Evolutionary conservation across 306 rosid genomes (phyloP).

Genomic region (Quercus aquifolioides): DNA sequence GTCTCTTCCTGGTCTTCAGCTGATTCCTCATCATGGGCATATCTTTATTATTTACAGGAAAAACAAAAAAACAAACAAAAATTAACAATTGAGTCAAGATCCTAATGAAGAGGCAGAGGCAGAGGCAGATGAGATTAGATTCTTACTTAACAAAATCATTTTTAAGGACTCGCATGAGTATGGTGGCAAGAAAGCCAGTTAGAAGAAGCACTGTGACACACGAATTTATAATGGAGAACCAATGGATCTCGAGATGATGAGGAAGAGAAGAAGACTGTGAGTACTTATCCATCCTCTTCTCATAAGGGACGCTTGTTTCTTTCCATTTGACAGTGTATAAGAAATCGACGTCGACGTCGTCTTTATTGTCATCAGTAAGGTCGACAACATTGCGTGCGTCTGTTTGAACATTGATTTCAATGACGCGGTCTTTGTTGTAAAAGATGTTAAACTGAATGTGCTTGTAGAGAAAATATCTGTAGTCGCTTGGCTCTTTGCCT

Average conservation of each 20-base stretch:
- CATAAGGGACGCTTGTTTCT: constrained; percentile 67
- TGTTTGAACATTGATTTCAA: constrained; percentile 61
- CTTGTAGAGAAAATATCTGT: constrained; percentile 62
- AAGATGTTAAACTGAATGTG: constrained; percentile 72
- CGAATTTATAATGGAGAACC: constrained; percentile 89
- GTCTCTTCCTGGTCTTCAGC: constrained; percentile 56
- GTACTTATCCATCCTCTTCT: constrained; percentile 85
- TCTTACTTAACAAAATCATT: constrained; percentile 93
- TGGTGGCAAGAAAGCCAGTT: constrained; percentile 81
- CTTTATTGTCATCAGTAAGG: constrained; percentile 54
- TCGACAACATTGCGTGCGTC: constrained; percentile 58
- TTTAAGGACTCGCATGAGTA: constrained; percentile 84
- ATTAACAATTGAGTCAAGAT: neutral
- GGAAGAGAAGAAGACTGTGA: constrained; percentile 66
- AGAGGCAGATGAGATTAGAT: neutral
- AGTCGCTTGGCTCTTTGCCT: constrained; percentile 71
- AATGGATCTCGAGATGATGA: constrained; percentile 86
- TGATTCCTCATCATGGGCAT: constrained; percentile 54
- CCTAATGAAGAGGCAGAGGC: neutral
- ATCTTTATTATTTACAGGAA: constrained; percentile 21
- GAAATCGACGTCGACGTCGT: constrained; percentile 57
- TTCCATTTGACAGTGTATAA: constrained; percentile 75
- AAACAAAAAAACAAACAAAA: neutral
- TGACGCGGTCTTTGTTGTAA: constrained; percentile 74
- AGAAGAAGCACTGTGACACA: constrained; percentile 83